Evolutionary conservation across 345 rosid genomes (phyloP).

Genomic region (Euclidium syriacum): DNA sequence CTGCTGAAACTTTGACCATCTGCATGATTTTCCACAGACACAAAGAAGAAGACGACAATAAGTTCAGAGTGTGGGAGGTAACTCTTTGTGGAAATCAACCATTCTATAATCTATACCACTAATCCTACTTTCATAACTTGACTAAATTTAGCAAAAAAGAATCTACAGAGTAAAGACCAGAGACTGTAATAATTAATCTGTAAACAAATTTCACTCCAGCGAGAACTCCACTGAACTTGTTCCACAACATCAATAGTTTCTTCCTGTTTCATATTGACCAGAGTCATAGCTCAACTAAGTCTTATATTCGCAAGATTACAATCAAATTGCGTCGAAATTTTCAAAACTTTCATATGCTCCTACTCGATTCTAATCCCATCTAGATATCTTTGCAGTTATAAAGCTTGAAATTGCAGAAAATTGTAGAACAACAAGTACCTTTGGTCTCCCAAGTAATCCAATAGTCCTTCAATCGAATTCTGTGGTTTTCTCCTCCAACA

Average conservation of each 20-base stretch:
- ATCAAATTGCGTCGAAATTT: background rate
- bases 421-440: slow-evolving; percentile 40
- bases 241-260: background rate
- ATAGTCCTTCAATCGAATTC: slow-evolving; percentile 48
- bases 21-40: too few species aligned
- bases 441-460: slow-evolving; percentile 56
- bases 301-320: background rate
- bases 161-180: background rate
- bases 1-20: too few species aligned
- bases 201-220: too few species aligned
- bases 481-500: slow-evolving; percentile 45
- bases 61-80: too few species aligned
- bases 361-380: background rate
- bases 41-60: too few species aligned
- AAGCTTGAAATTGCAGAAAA: background rate
- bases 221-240: background rate
- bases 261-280: too few species aligned
- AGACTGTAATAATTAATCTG: slow-evolving; percentile 7
- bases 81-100: too few species aligned
- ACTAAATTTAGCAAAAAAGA: slow-evolving; percentile 38
- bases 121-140: slow-evolving; percentile 75
- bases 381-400: background rate
- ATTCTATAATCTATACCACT: slow-evolving; percentile 61
- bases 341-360: background rate
- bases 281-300: background rate